phyloP scores from a whole-genome alignment of 1,139 yeast species.

The Diutina siamensis region DNA sequence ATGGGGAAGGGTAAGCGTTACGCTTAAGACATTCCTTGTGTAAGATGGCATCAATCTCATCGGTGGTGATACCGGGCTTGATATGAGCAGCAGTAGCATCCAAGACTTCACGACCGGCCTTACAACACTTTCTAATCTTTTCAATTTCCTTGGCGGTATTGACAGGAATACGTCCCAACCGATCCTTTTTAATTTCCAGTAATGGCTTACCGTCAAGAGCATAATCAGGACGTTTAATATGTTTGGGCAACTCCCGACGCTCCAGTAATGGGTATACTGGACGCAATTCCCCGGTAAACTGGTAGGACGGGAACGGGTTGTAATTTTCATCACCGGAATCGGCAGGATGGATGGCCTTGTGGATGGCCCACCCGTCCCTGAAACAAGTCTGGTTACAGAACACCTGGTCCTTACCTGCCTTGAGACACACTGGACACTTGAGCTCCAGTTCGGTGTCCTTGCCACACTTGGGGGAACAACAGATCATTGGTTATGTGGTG shows the following conservation, averaged over 20 bases:
- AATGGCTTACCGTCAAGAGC: constrained; percentile 72
- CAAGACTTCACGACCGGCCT: constrained; percentile 74
- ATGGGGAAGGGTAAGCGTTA: constrained; percentile 89
- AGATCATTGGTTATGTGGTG: constrained; percentile 15
- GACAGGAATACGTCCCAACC: constrained; percentile 54
- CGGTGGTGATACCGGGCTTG: constrained; percentile 86
- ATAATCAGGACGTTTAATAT: constrained; percentile 73
- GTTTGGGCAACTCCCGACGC: constrained; percentile 57
- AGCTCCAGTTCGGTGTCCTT: constrained; percentile 62
- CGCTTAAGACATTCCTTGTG: constrained; percentile 84
- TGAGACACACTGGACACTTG: constrained; percentile 88
- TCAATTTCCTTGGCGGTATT: constrained; percentile 56
- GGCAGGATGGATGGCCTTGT: constrained; percentile 37
- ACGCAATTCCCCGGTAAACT: constrained; percentile 62
- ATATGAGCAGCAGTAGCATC: constrained; percentile 80
- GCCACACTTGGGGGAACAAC: constrained; percentile 77
- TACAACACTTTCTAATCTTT: constrained; percentile 62
- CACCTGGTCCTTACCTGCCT: constrained; percentile 45
- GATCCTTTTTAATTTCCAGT: constrained; percentile 63
- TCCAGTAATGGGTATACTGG: constrained; percentile 78
- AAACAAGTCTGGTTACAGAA: constrained; percentile 87
- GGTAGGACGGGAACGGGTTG: constrained; percentile 78
- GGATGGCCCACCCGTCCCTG: constrained; percentile 58
- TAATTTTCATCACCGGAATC: constrained; percentile 36
- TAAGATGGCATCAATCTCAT: constrained; percentile 76